Percentiles rank a stretch among this genome's conserved stretches.
phyloP scores from a whole-genome alignment of 495 filamentous ascomycete genomes.

The Xylaria cubensis region DNA sequence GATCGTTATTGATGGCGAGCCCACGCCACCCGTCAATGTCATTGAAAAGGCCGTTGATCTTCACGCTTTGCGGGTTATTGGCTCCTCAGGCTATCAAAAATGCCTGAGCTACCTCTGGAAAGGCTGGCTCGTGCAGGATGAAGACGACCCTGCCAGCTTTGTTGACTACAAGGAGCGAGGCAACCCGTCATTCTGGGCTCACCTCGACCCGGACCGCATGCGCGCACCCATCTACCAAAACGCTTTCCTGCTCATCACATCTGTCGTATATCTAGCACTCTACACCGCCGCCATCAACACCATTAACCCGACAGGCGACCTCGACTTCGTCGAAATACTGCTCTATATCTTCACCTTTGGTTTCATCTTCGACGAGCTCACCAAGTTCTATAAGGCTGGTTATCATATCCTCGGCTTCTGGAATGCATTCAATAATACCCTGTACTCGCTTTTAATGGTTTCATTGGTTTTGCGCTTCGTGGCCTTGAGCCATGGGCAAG shows the following conservation, averaged over 20 bases:
- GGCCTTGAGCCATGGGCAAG: slow-evolving; percentile 67
- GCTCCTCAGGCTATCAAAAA: slow-evolving; percentile 90
- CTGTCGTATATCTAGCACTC: slow-evolving; percentile 78
- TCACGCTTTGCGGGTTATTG: slow-evolving; percentile 85
- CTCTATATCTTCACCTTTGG: slow-evolving; percentile 91
- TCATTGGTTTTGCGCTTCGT: slow-evolving; percentile 80
- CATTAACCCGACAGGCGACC: slow-evolving; percentile 74
- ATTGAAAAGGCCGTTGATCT: slow-evolving; percentile 92
- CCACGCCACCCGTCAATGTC: slow-evolving; percentile 80
- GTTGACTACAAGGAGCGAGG: slow-evolving; percentile 80
- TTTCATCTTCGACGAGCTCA: slow-evolving; percentile 86
- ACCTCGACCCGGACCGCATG: slow-evolving; percentile 94
- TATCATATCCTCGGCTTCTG: slow-evolving; percentile 89
- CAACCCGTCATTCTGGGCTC: slow-evolving; percentile 74
- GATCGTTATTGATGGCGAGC: slow-evolving; percentile 72
- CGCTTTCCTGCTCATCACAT: slow-evolving; percentile 81
- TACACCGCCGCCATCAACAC: slow-evolving; percentile 94
- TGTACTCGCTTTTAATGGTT: slow-evolving; percentile 78
- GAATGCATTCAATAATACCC: slow-evolving; percentile 87
- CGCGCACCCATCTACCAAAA: slow-evolving; percentile 93
- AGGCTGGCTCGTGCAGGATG: slow-evolving; percentile 95
- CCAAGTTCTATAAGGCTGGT: slow-evolving; percentile 93
- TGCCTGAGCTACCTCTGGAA: slow-evolving; percentile 92
- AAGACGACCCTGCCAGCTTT: slow-evolving; percentile 84
- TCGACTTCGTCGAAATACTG: slow-evolving; percentile 83